Evolutionary conservation across 495 filamentous ascomycete species (phyloP), one percentile per base, ranked within the genome.

Genomic region (Podospora anserina): DNA sequence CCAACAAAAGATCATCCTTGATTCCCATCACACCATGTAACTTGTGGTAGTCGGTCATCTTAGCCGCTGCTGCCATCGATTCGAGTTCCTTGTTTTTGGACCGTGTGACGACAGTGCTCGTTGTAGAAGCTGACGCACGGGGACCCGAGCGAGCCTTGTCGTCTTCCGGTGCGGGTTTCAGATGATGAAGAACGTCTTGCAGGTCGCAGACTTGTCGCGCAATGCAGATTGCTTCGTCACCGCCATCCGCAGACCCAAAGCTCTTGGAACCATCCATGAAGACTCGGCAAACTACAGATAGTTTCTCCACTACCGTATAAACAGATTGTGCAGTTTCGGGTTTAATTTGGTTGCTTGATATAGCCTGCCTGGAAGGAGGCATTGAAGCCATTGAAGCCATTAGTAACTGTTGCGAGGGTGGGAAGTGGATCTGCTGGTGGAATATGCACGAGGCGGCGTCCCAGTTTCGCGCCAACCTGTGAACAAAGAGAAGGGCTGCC

Each of bases 21-120:
- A 80, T 57, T 3, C 80, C 80, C n/a, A 65, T 61, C 9, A 84
- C 62, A 28, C 77, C 78, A 64, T 82, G 69, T 5, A 76, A 68
- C 53, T 71, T 74, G 59, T 83, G 79, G 76, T 78, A 86, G 15
- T 63, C 57, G 27, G 63, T 57, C 66, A 19, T 63, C 9, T 54
- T 32, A 9, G 18, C 20, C 32, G 20, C 9, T 16, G 61, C 30
- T 9, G 1, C 18, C 0, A 18, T 20, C 15, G 4, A 20, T 26
- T 23, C 55, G 23, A 27, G 15, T 15, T 63, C 18, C 30, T 63
- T 63, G 32, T 32, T 27, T 23, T 63, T 63, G n/a, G 66, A 67
- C 4, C 61, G 30, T 16, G 61, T 63, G 15, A 63, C 20, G 18
- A 63, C 61, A 19, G n/a, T 63, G 16, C 19, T 20, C 2, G 23